Percentiles rank a stretch among this genome's conserved stretches.
phyloP scores from a whole-genome alignment of 2,329 filamentous ascomycete species.

The Diaporthe destruens region DNA sequence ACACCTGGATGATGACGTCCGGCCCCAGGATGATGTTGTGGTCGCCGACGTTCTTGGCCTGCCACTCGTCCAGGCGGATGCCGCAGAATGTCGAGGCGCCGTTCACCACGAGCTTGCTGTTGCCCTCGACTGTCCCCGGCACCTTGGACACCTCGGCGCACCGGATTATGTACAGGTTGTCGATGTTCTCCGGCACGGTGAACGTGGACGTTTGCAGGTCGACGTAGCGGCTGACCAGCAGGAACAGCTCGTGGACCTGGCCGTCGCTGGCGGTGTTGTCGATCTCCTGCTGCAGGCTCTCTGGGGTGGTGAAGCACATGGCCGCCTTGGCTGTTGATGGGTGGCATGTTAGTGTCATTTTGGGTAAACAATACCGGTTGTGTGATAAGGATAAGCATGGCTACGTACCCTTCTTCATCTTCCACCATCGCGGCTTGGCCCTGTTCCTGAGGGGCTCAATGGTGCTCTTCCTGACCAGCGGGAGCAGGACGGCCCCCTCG shows the following conservation, averaged over 20 bases:
- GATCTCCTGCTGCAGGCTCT: conserved; percentile 38
- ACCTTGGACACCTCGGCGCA: conserved; percentile 35
- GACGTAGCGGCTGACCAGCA: conserved; percentile 40
- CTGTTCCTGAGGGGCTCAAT: conserved; percentile 27
- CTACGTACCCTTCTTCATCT: conserved; percentile 34
- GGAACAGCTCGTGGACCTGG: conserved; percentile 41
- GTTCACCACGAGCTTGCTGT: conserved; percentile 39
- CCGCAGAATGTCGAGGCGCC: conserved; percentile 40
- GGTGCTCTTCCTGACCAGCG: conserved; percentile 34
- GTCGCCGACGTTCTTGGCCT: conserved; percentile 39
- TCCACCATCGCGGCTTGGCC: conserved; percentile 42
- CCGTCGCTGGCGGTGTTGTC: conserved; percentile 37
- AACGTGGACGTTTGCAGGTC: conserved; percentile 38
- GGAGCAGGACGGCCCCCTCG: conserved; percentile 39
- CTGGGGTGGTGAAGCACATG: conserved; percentile 40
- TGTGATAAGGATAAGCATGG: no score
- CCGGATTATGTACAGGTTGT: conserved; percentile 41
- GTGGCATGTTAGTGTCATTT: neutral
- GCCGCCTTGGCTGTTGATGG: conserved; percentile 35
- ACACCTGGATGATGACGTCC: conserved; percentile 40
- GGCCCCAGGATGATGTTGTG: conserved; percentile 42
- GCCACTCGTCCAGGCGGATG: conserved; percentile 41
- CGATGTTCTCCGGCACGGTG: conserved; percentile 35
- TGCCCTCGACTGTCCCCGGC: conserved; percentile 16
- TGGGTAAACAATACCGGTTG: no score